Evolutionary conservation across 306 rosid species (phyloP).

Genomic region (cucumber (Cucumis sativus)): Cucumber_9930_V3 NC_026656.2:13801501-13802000

Average conservation of each 20-base stretch:
- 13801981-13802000: neutral
- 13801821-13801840: neutral
- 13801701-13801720: neutral
- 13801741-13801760: constrained; percentile 43
- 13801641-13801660: constrained; percentile 63
- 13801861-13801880: neutral
- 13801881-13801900: neutral
- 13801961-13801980: neutral
- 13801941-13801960: constrained; percentile 18
- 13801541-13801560: constrained; percentile 66
- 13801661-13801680: constrained; percentile 40
- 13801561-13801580: constrained; percentile 37
- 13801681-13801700: constrained; percentile 1
- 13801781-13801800: neutral
- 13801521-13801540: constrained; percentile 61
- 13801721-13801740: constrained; percentile 20
- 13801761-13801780: constrained; percentile 45
- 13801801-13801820: neutral
- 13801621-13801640: constrained; percentile 58
- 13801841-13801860: no score
- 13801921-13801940: constrained; percentile 21
- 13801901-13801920: constrained; percentile 15
- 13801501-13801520: constrained; percentile 5
- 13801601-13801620: constrained; percentile 62
- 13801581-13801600: constrained; percentile 9